Base-by-base conservation (phyloP, 192 early-diverging fungal species). In the Ambispora gerdemannii region DNA sequence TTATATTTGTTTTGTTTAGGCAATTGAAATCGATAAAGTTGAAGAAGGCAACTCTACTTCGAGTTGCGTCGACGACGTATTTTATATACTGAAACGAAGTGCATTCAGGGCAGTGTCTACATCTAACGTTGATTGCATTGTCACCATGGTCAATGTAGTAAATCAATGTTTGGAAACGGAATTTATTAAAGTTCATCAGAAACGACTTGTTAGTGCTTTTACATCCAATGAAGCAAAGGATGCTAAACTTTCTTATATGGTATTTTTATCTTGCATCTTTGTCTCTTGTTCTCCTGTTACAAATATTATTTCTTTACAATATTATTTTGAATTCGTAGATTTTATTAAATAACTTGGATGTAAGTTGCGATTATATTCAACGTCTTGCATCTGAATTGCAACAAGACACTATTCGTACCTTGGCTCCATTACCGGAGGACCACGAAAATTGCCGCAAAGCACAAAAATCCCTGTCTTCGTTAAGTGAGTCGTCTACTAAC, bases 21-120 rank as follows among this genome's bases (percentile, higher is more conserved):
- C 91, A 1, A 84, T 92, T 80, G 78, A 71, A 22, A 78, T 93
- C 35, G 90, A 92, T 36, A 76, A 84, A 38, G 81, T 83, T 20
- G 86, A 89, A 51, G 49, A 67, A 31, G 70, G 75, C 15, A 76
- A 61, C 3, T 63, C 69, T 17, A 86, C 83, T 0, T 87, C 85
- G 19, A 84, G 81, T 6, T 87, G 90, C 69, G 95, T 97, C 10
- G 97, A 94, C 50, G 97, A 99, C 70, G 86, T 95, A 7, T 97
- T 97, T 74, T 99, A 92, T 75, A 90, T 99, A 43, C 75, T 93
- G 24, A 90, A 91, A 66, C 90, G 88, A 25, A 84, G 87, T 4
- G 75, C 93, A 6, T 82, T 83, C 32, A 85, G 94, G 56, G 84
- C 87, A 1, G 75, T 97, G 1, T 77, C 88, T n/a, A 92, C 92